Base-by-base conservation (phyloP, 495 filamentous ascomycete species). In the Aspergillus sclerotiicarbonarius region DNA sequence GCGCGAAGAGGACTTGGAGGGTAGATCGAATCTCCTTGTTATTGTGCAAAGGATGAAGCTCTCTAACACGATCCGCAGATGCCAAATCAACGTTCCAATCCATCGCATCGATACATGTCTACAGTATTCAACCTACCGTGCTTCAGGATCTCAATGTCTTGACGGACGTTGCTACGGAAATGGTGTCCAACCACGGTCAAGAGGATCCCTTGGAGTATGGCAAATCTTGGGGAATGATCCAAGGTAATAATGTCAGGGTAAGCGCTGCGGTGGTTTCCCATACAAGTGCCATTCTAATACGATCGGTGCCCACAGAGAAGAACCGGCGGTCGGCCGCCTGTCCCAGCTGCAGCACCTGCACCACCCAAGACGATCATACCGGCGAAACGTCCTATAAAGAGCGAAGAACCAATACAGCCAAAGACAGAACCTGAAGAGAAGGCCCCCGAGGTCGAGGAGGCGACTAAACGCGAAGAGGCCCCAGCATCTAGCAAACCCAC, bases 61-160 rank as follows among this genome's bases (percentile, higher is more conserved):
- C 33, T 30, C 49, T 64, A 56, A 63, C 45, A 19, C 15, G 13
- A n/a, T 8, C 18, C 25, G 18, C 59, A 96, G 91, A 84, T 69
- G 75, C 80, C 0, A 87, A 91, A 57, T 68, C 76, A 15, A 81
- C 83, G 13, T 96, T 91, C 57, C 77, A 87, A 37, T 77, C 83
- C 20, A 84, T 96, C 55, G 78, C 76, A 0, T 89, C 87, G 4
- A 86, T 96, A 53, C 90, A 96, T 65, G 73, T 98, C 48, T 98
- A 98, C 71, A 96, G 91, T 66, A 61, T 98, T 41, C 87, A 87
- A 35, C 82, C 89, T 1, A 79, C 84, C 30, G 76, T 83, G 3
- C 71, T 91, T 8, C 87, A 90, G 70, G 90, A 96, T 65, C 73
- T 96, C 32, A 85, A 90, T 66, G 67, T 88, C 8, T 78, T 96